Evolutionary conservation across 495 filamentous ascomycete genomes (phyloP).

Genomic region (Haplographium delicatum): DNA sequence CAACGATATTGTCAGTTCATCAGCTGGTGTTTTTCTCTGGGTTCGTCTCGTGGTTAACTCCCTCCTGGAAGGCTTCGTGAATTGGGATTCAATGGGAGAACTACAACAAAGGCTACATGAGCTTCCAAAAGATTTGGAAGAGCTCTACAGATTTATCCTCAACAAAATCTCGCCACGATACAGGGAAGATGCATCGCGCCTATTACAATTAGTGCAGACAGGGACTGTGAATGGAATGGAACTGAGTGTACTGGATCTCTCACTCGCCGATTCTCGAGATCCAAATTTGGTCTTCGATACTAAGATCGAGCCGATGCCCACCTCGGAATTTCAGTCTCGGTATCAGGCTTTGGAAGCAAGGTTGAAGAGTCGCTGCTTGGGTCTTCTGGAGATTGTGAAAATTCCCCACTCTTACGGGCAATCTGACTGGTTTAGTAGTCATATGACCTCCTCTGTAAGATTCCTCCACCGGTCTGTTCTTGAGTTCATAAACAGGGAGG

Average conservation of each 20-base stretch:
- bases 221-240: background rate
- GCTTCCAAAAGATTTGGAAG: background rate
- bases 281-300: background rate
- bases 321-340: background rate
- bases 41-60: background rate
- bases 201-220: background rate
- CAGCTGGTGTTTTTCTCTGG: background rate
- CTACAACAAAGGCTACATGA: background rate
- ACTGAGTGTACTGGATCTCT: background rate
- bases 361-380: background rate
- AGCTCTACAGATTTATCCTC: background rate
- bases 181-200: background rate
- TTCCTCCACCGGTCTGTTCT: background rate
- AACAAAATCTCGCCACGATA: background rate
- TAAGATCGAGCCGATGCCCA: background rate
- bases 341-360: background rate
- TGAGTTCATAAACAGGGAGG: background rate
- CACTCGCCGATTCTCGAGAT: background rate
- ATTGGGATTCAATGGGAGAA: background rate
- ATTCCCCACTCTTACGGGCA: background rate
- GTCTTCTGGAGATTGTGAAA: background rate
- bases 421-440: background rate
- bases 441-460: background rate
- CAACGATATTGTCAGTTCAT: background rate
- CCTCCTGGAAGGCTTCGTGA: background rate